phyloP scores from a whole-genome alignment of 2,329 filamentous ascomycete species.

The Cladosporium velox region DNA sequence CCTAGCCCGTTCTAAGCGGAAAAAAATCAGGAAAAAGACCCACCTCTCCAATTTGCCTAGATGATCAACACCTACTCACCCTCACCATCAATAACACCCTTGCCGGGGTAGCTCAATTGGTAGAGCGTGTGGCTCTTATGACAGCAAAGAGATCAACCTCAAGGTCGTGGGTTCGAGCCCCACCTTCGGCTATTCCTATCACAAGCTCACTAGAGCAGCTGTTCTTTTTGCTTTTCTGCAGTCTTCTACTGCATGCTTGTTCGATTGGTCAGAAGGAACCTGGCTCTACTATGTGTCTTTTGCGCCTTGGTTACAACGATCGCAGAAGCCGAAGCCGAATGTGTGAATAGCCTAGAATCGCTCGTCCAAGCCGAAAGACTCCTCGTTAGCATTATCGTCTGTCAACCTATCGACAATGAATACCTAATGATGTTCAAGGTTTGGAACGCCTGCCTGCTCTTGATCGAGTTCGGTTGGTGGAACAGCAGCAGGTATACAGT shows the following conservation, averaged over 20 bases:
- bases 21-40: neutral
- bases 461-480: neutral
- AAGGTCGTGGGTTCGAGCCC: constrained; percentile 13
- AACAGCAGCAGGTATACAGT: neutral
- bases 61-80: neutral
- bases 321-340: too few relatives aligned
- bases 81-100: constrained; percentile 9
- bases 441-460: neutral
- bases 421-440: too few relatives aligned
- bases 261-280: neutral
- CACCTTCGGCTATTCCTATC: constrained; percentile 11
- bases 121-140: constrained; percentile 43
- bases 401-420: too few relatives aligned
- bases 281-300: too few relatives aligned
- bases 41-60: too few relatives aligned
- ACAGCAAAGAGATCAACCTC: constrained; percentile 14
- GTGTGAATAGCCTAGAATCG: too few relatives aligned
- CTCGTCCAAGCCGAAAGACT: too few relatives aligned
- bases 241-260: neutral
- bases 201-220: constrained; percentile 2
- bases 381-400: too few relatives aligned
- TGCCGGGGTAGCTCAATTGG: constrained; percentile 56
- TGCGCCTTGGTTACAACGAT: too few relatives aligned
- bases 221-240: neutral
- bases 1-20: neutral